These are phyloP conservation scores for Heritiera littoralis DNA, from an alignment of 345 rosid genomes.

Conservation along the genomic window DNA sequence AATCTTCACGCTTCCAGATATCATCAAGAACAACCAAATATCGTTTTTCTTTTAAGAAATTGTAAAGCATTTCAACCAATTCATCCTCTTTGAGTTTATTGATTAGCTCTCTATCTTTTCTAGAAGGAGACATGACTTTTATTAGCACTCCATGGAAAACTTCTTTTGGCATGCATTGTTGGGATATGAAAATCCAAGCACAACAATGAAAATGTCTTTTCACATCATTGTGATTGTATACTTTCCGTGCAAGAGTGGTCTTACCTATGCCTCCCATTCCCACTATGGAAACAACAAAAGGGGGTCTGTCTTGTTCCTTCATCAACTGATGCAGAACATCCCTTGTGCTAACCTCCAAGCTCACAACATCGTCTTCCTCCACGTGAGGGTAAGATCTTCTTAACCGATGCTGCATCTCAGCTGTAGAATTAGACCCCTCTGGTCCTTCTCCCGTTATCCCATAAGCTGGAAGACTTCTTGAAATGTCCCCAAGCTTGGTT, in stretches of 20 bases:
- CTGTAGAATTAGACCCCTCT: background rate
- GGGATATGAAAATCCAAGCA: conserved; percentile 47
- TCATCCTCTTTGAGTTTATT: conserved; percentile 6
- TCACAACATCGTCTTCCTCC: background rate
- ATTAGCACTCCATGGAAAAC: conserved; percentile 33
- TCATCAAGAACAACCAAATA: conserved; percentile 26
- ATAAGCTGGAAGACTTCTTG: background rate
- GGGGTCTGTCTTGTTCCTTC: background rate
- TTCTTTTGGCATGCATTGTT: conserved; percentile 26
- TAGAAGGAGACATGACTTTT: conserved; percentile 14
- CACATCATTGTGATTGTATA: conserved; percentile 28
- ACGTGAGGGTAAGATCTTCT: conserved; percentile 2
- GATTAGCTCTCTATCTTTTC: conserved; percentile 20
- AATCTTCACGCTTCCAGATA: conserved; percentile 16
- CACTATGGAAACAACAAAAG: conserved; percentile 4
- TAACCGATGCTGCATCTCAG: background rate
- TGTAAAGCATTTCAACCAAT: background rate
- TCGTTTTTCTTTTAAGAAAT: background rate
- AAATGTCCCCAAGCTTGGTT: conserved; percentile 1
- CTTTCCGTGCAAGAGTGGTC: conserved; percentile 42
- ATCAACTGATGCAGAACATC: background rate
- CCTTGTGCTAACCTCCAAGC: conserved; percentile 9
- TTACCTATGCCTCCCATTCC: conserved; percentile 54
- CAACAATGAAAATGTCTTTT: conserved; percentile 24
- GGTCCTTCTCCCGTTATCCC: background rate